Conservation (phyloP, 176 grass and related monocot genomes). For the Elymus sibiricus region DNA sequence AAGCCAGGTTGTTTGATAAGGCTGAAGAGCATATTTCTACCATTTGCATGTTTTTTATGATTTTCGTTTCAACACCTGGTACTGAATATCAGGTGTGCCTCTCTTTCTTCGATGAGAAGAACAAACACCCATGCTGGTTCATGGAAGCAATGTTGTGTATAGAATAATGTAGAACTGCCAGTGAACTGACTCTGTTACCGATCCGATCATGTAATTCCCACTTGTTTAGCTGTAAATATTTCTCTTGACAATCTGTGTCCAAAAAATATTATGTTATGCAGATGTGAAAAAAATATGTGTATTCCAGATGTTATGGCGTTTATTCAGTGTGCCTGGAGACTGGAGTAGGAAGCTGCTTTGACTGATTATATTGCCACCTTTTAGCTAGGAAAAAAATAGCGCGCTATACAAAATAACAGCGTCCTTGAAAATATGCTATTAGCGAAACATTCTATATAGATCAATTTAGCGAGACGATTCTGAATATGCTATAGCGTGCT, state of each 20-base stretch:
- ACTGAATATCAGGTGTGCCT: conserved; percentile 56
- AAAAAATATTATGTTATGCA: background rate
- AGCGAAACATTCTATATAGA: no score
- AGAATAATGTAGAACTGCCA: background rate
- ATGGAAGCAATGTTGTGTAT: background rate
- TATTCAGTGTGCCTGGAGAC: no score
- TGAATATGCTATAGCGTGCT: no score
- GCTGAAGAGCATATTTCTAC: background rate
- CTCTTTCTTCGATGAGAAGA: conserved; percentile 82
- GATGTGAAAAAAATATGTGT: background rate
- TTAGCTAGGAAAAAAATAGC: no score
- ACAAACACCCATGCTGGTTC: conserved; percentile 81
- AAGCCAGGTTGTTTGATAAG: conserved; percentile 46
- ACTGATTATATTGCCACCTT: no score
- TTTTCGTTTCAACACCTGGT: conserved; percentile 16
- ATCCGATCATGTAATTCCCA: background rate
- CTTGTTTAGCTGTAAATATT: conserved; percentile 3
- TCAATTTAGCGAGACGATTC: no score
- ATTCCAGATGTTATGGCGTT: no score
- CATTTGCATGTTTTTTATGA: background rate
- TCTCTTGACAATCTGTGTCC: background rate
- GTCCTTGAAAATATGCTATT: no score
- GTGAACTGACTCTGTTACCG: background rate
- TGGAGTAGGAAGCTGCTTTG: no score
- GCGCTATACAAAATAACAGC: no score